phyloP scores from a whole-genome alignment of 2,329 filamentous ascomycete genomes.

The Colletotrichum brevisporum region DNA sequence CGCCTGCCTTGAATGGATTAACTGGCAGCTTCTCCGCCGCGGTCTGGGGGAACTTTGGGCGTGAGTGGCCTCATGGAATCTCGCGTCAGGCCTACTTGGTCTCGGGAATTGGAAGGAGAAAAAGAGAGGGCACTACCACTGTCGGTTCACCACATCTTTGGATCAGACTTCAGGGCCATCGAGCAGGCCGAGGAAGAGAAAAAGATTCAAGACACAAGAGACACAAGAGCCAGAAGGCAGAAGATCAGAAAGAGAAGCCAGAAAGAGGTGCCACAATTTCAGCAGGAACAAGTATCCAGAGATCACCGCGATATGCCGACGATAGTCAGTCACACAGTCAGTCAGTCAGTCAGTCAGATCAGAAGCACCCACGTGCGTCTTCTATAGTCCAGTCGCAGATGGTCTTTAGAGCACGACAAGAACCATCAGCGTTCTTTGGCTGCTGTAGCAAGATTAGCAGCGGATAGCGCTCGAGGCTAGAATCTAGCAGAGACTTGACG shows the following conservation, averaged over 20 bases:
- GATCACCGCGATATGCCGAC: conserved; percentile 40
- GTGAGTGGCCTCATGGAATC: conserved; percentile 28
- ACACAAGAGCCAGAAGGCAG: conserved; percentile 22
- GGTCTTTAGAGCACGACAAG: conserved; percentile 59
- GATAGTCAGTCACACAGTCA: conserved; percentile 39
- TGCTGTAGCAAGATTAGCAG: conserved; percentile 70
- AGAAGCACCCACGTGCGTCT: conserved; percentile 48
- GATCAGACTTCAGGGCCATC: conserved; percentile 36
- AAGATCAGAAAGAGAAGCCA: conserved; percentile 39
- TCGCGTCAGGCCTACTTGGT: conserved; percentile 29
- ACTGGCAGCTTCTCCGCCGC: conserved; percentile 29
- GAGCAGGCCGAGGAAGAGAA: conserved; percentile 33
- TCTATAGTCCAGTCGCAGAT: conserved; percentile 63
- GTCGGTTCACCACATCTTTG: conserved; percentile 19
- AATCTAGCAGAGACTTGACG: conserved; percentile 78
- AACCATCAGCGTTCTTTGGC: conserved; percentile 55
- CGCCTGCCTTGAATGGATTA: conserved; percentile 20
- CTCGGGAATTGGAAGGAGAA: conserved; percentile 32
- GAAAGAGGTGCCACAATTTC: conserved; percentile 37
- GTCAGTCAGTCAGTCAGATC: conserved; percentile 36
- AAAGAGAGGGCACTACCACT: conserved; percentile 28
- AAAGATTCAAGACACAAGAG: neutral
- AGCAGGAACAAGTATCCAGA: conserved; percentile 41
- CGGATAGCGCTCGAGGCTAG: conserved; percentile 73
- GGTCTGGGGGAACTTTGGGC: conserved; percentile 23